phyloP scores from a whole-genome alignment of 2,329 filamentous ascomycete genomes.

The Penicillium sclerotiorum region DNA sequence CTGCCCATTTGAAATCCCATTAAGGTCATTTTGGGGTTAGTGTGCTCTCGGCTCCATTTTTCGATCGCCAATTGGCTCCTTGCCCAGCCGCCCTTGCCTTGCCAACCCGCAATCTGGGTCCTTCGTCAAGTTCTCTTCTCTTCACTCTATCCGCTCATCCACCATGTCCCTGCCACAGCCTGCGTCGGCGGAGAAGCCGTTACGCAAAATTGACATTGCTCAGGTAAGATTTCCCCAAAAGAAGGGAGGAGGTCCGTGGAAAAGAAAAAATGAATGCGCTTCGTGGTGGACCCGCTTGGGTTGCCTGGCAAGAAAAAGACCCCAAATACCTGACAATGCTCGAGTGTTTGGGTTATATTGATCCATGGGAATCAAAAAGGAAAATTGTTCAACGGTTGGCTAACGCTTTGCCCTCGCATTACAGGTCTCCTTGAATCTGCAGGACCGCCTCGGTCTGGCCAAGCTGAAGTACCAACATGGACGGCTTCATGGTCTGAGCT shows the following conservation, averaged over 20 bases:
- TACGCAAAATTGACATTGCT: conserved; percentile 46
- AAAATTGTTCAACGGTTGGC: background rate
- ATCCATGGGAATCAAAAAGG: background rate
- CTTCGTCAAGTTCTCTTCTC: conserved; percentile 11
- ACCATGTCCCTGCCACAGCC: conserved; percentile 37
- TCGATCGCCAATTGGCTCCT: conserved; percentile 20
- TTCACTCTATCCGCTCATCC: conserved; percentile 13
- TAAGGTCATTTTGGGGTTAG: background rate
- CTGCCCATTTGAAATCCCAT: background rate
- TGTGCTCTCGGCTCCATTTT: conserved; percentile 10
- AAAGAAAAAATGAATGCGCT: background rate
- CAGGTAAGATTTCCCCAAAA: conserved; percentile 34
- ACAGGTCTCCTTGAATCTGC: conserved; percentile 88
- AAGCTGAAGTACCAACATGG: conserved; percentile 97
- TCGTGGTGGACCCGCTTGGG: background rate
- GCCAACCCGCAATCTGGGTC: conserved; percentile 16
- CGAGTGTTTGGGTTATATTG: no score
- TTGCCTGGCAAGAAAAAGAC: conserved; percentile 4
- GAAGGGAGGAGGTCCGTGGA: background rate
- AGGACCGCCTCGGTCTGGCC: conserved; percentile 91
- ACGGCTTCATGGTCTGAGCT: conserved; percentile 80
- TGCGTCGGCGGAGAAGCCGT: conserved; percentile 40
- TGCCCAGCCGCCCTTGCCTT: conserved; percentile 25
- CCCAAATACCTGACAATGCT: no score
- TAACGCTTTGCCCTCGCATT: conserved; percentile 7